Evolutionary conservation across 73 alveolate species (phyloP).

Genomic region (Paramecium octaurelia): DNA sequence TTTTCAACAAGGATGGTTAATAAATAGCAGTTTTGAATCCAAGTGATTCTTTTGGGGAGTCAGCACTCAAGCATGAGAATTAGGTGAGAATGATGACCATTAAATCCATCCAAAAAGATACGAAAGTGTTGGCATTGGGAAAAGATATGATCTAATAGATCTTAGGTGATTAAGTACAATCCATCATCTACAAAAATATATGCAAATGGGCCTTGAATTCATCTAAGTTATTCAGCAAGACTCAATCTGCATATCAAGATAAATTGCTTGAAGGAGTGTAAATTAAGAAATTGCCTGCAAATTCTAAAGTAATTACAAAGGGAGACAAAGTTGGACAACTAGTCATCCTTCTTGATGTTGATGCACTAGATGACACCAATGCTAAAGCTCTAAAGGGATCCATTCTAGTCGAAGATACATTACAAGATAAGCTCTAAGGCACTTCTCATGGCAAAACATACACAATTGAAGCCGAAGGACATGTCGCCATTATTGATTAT

Average conservation of each 20-base stretch:
- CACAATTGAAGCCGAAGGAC: not conserved
- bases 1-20: slow-evolving; percentile 4
- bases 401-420: not conserved
- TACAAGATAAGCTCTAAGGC: not conserved
- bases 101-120: slow-evolving; percentile 43
- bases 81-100: slow-evolving; percentile 59
- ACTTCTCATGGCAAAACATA: not conserved
- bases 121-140: slow-evolving; percentile 65
- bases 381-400: not conserved
- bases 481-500: slow-evolving; percentile 50
- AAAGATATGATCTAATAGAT: slow-evolving; percentile 62
- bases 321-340: slow-evolving; percentile 57
- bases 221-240: slow-evolving; percentile 34
- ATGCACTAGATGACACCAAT: slow-evolving; percentile 31
- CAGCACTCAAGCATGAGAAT: slow-evolving; percentile 14
- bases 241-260: slow-evolving; percentile 37
- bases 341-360: slow-evolving; percentile 55
- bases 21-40: slow-evolving; percentile 30
- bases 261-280: slow-evolving; percentile 53
- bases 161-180: slow-evolving; percentile 59
- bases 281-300: slow-evolving; percentile 42
- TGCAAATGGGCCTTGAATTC: slow-evolving; percentile 66
- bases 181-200: slow-evolving; percentile 63
- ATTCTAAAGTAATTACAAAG: slow-evolving; percentile 53
- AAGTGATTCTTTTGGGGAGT: slow-evolving; percentile 40